These are phyloP conservation scores for Cordyceps cateniannulata DNA, from an alignment of 2,329 filamentous ascomycete species.

Conservation along the genomic window DNA sequence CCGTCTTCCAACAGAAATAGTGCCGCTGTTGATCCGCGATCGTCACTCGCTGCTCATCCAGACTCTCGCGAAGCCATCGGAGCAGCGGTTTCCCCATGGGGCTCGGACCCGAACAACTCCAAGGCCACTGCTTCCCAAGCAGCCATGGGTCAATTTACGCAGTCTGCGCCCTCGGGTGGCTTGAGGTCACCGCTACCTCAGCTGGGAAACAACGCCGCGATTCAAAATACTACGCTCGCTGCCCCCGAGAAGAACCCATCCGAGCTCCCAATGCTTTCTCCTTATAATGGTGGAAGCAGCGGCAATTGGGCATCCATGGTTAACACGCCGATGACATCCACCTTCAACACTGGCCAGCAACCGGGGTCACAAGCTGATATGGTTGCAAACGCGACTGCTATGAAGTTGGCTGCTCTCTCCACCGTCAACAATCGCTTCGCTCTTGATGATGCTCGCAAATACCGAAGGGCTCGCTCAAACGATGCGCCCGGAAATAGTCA, in stretches of 20 bases:
- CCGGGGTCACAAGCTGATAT: slow-evolving; percentile 69
- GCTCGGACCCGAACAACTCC: slow-evolving; percentile 45
- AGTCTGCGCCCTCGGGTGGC: slow-evolving; percentile 65
- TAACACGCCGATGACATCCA: slow-evolving; percentile 91
- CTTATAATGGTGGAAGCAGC: slow-evolving; percentile 63
- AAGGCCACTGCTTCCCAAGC: slow-evolving; percentile 74
- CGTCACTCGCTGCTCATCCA: slow-evolving; percentile 58
- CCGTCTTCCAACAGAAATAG: slow-evolving; percentile 93
- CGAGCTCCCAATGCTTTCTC: slow-evolving; percentile 83
- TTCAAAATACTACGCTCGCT: slow-evolving; percentile 78
- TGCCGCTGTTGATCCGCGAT: slow-evolving; percentile 67
- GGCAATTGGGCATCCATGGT: slow-evolving; percentile 98
- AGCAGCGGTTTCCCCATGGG: slow-evolving; percentile 66
- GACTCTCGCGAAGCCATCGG: slow-evolving; percentile 25
- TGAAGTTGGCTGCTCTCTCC: slow-evolving; percentile 95
- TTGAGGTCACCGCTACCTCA: slow-evolving; percentile 76
- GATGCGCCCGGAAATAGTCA: slow-evolving; percentile 63
- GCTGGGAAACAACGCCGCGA: slow-evolving; percentile 58
- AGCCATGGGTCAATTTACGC: slow-evolving; percentile 91
- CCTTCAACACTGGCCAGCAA: slow-evolving; percentile 53
- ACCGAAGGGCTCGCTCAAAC: slow-evolving; percentile 82
- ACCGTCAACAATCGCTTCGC: slow-evolving; percentile 98
- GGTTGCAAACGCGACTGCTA: slow-evolving; percentile 96
- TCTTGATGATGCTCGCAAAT: slow-evolving; percentile 93
- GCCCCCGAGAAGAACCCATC: slow-evolving; percentile 56